These are phyloP conservation scores for Falciphora oryzae DNA, from an alignment of 2,329 filamentous ascomycete genomes.

Conservation along the genomic window DNA sequence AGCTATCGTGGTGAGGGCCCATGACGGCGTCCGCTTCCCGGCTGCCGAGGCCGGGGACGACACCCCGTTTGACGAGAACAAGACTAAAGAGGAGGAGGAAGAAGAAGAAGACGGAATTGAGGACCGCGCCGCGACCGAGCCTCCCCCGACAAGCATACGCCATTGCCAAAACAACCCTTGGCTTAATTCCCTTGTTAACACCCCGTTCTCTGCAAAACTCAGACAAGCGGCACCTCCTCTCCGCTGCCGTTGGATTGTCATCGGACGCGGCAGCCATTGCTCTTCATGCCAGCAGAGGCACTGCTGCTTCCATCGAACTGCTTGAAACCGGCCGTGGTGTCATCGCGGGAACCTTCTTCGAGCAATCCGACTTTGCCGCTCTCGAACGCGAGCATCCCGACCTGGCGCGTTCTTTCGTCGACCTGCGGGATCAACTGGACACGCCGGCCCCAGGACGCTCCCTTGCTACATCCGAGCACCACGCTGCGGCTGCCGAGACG, in stretches of 20 bases:
- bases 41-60: too few relatives aligned
- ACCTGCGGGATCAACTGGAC: neutral
- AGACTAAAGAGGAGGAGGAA: too few relatives aligned
- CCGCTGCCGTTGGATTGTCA: neutral
- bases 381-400: constrained; percentile 1
- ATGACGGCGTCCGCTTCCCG: too few relatives aligned
- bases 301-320: neutral
- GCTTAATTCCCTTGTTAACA: neutral
- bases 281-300: neutral
- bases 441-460: neutral
- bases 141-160: too few relatives aligned
- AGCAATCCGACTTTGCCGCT: neutral
- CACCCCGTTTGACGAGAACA: too few relatives aligned
- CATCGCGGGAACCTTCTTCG: neutral
- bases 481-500: neutral
- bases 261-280: neutral
- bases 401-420: neutral
- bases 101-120: too few relatives aligned
- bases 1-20: too few relatives aligned
- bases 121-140: too few relatives aligned
- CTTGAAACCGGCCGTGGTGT: neutral
- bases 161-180: too few relatives aligned
- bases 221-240: constrained; percentile 2
- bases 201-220: neutral
- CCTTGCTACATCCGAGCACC: neutral